Conservation (phyloP, 1,139 yeast genomes). For the Candida gigantensis region DNA sequence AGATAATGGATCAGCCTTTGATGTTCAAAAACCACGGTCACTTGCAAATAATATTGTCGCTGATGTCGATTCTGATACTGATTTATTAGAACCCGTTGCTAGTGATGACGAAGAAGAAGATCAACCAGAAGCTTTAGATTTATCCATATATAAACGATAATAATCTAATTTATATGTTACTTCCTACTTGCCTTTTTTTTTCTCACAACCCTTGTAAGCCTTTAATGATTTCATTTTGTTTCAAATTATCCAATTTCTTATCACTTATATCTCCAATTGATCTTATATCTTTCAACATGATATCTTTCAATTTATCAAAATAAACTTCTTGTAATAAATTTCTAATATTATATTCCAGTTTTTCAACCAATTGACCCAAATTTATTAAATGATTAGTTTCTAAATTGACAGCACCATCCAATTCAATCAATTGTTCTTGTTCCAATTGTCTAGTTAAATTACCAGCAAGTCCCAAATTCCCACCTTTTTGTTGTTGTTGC, state of each 20-base stretch:
- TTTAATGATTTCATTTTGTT: constrained; percentile 52
- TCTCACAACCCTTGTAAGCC: constrained; percentile 40
- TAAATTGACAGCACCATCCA: constrained; percentile 36
- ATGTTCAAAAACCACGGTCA: constrained; percentile 5
- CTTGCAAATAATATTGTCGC: constrained; percentile 3
- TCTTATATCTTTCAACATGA: constrained; percentile 67
- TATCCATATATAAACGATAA: constrained; percentile 24
- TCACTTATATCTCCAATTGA: constrained; percentile 46
- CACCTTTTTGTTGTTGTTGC: constrained; percentile 2
- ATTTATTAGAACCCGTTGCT: constrained; percentile 11
- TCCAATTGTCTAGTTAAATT: constrained; percentile 80
- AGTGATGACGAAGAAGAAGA: constrained; percentile 15
- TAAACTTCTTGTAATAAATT: constrained; percentile 89
- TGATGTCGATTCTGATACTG: constrained; percentile 11
- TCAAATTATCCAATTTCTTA: constrained; percentile 40
- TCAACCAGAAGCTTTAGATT: constrained; percentile 27
- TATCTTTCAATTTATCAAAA: constrained; percentile 91
- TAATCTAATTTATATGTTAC: background rate
- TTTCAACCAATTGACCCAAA: constrained; percentile 84
- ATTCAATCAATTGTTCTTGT: constrained; percentile 43
- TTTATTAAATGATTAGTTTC: constrained; percentile 77
- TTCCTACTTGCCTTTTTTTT: background rate
- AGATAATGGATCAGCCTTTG: constrained; percentile 30
- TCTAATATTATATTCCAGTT: constrained; percentile 83
- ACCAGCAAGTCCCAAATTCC: constrained; percentile 66